phyloP scores from a whole-genome alignment of 2,329 filamentous ascomycete genomes.

The Trichoderma sp. region DNA sequence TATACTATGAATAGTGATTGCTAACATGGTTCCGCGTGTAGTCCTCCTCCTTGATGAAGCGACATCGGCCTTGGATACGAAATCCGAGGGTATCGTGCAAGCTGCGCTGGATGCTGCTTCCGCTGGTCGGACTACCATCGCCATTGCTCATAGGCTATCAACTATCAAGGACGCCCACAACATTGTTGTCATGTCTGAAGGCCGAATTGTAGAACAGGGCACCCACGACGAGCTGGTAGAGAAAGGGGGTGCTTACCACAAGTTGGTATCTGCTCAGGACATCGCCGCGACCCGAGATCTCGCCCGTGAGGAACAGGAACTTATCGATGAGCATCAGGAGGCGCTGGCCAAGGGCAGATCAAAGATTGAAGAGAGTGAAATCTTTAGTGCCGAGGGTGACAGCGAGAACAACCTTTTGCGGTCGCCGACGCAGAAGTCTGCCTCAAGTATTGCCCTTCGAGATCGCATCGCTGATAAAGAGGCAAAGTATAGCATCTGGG shows the following conservation, averaged over 20 bases:
- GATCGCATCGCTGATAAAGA: constrained; percentile 48
- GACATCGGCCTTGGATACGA: constrained; percentile 89
- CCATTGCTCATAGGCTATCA: constrained; percentile 91
- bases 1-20: not conserved
- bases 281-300: constrained; percentile 62
- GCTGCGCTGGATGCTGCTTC: constrained; percentile 84
- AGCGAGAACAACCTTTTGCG: constrained; percentile 56
- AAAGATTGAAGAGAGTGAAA: constrained; percentile 39
- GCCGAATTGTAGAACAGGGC: constrained; percentile 88
- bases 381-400: constrained; percentile 58
- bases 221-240: constrained; percentile 77
- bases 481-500: constrained; percentile 65
- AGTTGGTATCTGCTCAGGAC: constrained; percentile 83
- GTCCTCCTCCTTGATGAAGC: constrained; percentile 91
- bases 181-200: constrained; percentile 87
- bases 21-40: constrained; percentile 25
- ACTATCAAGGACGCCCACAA: constrained; percentile 94
- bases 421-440: constrained; percentile 53
- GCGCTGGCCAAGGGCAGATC: constrained; percentile 48
- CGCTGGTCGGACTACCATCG: constrained; percentile 86
- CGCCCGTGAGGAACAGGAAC: constrained; percentile 49
- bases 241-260: constrained; percentile 70
- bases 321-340: constrained; percentile 49
- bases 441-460: constrained; percentile 68
- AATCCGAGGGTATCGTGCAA: constrained; percentile 91